Evolutionary conservation across 164 flowering plant genomes (phyloP).

Genomic region (Vitis riparia): DNA sequence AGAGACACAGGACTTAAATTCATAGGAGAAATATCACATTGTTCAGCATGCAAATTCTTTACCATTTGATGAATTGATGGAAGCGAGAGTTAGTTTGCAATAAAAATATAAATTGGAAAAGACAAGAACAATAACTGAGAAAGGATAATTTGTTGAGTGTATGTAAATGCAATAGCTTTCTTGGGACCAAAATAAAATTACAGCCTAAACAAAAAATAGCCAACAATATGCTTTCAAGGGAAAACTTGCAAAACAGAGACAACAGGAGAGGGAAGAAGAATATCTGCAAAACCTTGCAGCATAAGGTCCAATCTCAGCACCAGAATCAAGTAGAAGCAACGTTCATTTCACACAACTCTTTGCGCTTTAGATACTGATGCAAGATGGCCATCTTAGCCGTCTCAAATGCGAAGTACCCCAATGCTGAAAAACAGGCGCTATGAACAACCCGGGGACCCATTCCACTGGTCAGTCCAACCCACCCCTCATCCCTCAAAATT

Average conservation of each 20-base stretch:
- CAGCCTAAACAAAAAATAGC: neutral
- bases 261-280: neutral
- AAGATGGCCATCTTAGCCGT: conserved; percentile 81
- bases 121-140: neutral
- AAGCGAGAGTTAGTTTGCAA: too few species aligned
- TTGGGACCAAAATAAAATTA: neutral
- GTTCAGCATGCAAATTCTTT: too few species aligned
- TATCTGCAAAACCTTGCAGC: neutral
- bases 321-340: conserved; percentile 24
- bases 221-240: neutral
- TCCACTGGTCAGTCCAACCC: conserved; percentile 82
- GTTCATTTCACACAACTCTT: conserved; percentile 34
- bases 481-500: conserved; percentile 90
- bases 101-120: too few species aligned
- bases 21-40: too few species aligned
- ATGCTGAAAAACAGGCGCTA: conserved; percentile 90
- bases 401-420: conserved; percentile 98
- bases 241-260: neutral
- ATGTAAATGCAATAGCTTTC: neutral
- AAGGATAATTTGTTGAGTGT: neutral
- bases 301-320: neutral
- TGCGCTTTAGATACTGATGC: conserved; percentile 58
- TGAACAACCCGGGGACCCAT: conserved; percentile 92
- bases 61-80: too few species aligned
- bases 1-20: too few species aligned